A percentile compares a stretch with the other conserved stretches of the same genome.
phyloP scores from a whole-genome alignment of 768 basidiomycete species.

The Lactifluus volemus region DNA sequence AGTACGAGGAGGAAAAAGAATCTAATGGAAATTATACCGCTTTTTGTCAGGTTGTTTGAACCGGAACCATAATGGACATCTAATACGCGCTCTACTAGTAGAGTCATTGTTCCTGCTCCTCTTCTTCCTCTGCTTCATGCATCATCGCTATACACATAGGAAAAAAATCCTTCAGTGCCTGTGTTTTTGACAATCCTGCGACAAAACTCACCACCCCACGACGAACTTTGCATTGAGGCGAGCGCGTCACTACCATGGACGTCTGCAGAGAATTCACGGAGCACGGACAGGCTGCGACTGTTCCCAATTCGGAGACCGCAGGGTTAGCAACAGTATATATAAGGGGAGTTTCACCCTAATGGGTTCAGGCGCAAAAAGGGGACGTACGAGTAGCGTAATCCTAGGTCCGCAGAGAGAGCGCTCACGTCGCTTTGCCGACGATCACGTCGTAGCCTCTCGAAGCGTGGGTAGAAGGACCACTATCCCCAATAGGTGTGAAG shows the following conservation, averaged over 20 bases:
- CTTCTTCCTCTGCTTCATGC: constrained; percentile 36
- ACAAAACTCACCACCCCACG: constrained; percentile 54
- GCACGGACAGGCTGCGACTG: constrained; percentile 25
- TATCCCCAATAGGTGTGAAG: constrained; percentile 33
- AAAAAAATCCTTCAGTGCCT: background rate
- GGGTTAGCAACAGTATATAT: background rate
- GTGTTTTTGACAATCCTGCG: background rate
- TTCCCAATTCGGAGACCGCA: background rate
- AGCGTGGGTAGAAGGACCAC: constrained; percentile 28
- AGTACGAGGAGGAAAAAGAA: background rate
- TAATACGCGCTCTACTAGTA: background rate
- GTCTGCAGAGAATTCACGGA: constrained; percentile 24
- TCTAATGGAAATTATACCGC: background rate
- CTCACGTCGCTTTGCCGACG: constrained; percentile 52
- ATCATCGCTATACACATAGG: constrained; percentile 30
- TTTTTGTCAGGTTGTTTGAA: too few species aligned
- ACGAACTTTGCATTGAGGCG: constrained; percentile 54
- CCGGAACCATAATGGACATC: too few species aligned
- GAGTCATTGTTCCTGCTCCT: constrained; percentile 25
- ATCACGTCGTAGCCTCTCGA: constrained; percentile 47
- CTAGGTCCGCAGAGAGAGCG: constrained; percentile 43
- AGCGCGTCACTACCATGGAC: constrained; percentile 36
- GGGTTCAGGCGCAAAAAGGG: background rate
- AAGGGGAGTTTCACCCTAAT: too few species aligned
- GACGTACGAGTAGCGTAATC: constrained; percentile 41